Base-by-base conservation (phyloP, 129 eudicot species). In the Smallanthus sonchifolius region DNA sequence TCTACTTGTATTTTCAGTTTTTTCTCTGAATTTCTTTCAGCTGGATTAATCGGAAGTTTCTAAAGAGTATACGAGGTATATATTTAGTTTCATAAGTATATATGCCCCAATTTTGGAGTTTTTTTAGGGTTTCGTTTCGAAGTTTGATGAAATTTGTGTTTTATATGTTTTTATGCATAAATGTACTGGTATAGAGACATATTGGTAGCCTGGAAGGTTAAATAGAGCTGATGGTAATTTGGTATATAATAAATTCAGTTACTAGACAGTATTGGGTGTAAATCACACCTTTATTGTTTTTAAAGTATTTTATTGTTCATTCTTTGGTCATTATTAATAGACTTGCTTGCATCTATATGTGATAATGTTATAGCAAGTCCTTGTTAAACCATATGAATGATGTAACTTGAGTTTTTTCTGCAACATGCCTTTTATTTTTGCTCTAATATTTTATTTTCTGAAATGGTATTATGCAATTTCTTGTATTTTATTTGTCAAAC, bases 31-130 rank as follows among this genome's bases (percentile, higher is more conserved):
- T 51, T 39, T 65, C 15, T 13, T 28, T 37, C 72, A 44, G 39
- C 36, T 34, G 19, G 47, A 35, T 75, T 52, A 73, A 75, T 65
- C 80, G 20, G 20, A 40, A 65, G 73, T 24, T 65, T 73, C 80
- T 75, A 52, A 2, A 66, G 66, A 56, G 32, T 20, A 2, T 44
- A 15, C 51, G 38, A 65, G 80, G 80, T 75, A 49, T 52, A 10
- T 51, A 52, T 20, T 75, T 49, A 51, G 32, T 39, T 65, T 30
- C 9, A 2, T 60, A 1, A 32, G 17, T 73, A 45, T 61, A n/a
- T 60, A 44, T n/a, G 70, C 77, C 70, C 77, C 10, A 32, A 60
- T 60, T 60, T 73, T 60, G 59, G 5, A 17, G 36, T 17, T 17
- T 52, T 51, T 36, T 43, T 36, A 49, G 51, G 10, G 17, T 44